Base-by-base conservation (phyloP, 306 rosid species). In the Vicia villosa region DNA sequence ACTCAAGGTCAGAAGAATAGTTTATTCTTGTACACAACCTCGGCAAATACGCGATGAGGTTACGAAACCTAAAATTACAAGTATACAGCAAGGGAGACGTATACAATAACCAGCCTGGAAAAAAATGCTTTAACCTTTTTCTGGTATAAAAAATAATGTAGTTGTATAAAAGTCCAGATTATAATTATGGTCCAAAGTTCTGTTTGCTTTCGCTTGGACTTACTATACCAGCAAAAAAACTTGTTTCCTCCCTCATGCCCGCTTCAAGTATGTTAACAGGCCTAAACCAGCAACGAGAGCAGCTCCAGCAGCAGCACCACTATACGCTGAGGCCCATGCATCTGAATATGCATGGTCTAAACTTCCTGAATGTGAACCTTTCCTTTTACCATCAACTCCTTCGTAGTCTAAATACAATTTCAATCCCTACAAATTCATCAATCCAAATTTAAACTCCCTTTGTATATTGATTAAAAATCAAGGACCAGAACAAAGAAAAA, bases 281-380 rank as follows among this genome's bases (percentile, higher is more conserved):
- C 97, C 93, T 51, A 95, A 84, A 30, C 96, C 97, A 28, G 96
- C 93, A 67, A 85, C 93, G 10, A 95, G 79, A 6, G 99, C 99
- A 22, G 99, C 99, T 64, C 97, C 97, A 8, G 99, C 99, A 68
- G 99, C 97, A 45, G 45, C 90, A 1, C 84, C 59, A 38, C 96
- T 89, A 74, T 89, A 91, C 12, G 97, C 96, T 3, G 99, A 87
- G 34, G 91, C 87, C 99, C 99, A 91, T 60, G 99, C 95, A 73
- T 91, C 93, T 50, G 86, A 59, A n/a, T 58, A 70, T 5, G 88
- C 89, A 81, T 74, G 84, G 34, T 81, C 91, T 83, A 78, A 10
- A 70, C 55, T 54, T 67, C 85, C 87, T 5, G 87, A 80, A 74
- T 66, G 63, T 10, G 88, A 79, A 43, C 83, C 79, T 69, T 15